phyloP scores from a whole-genome alignment of 2,329 filamentous ascomycete species.

The Talaromyces sp. region DNA sequence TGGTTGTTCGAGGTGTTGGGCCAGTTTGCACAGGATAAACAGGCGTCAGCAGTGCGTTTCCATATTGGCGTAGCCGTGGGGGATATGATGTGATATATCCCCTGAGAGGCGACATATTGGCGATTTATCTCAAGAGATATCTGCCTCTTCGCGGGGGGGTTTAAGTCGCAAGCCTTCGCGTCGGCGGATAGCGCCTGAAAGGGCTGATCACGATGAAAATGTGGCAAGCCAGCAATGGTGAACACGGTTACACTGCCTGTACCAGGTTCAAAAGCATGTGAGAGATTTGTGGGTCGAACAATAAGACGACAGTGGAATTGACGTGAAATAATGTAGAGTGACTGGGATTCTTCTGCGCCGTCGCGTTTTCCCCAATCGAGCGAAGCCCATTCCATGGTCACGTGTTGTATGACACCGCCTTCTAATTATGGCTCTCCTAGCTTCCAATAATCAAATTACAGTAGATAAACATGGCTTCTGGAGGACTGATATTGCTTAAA shows the following conservation, averaged over 20 bases:
- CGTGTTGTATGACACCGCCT: slow-evolving; percentile 20
- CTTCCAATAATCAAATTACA: background rate
- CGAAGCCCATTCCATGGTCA: slow-evolving; percentile 34
- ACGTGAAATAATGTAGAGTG: background rate
- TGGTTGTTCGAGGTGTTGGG: slow-evolving; percentile 80
- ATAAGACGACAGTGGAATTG: background rate
- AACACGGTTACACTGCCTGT: background rate
- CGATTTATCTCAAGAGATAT: slow-evolving; percentile 35
- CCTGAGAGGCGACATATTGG: slow-evolving; percentile 67
- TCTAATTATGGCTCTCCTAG: slow-evolving; percentile 14
- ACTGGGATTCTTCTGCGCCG: slow-evolving; percentile 27
- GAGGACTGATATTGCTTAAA: too few species aligned
- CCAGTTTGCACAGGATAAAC: slow-evolving; percentile 71
- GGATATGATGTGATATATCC: slow-evolving; percentile 91
- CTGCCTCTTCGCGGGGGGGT: slow-evolving; percentile 38
- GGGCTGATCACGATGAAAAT: slow-evolving; percentile 16
- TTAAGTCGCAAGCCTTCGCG: slow-evolving; percentile 25
- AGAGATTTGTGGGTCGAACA: background rate
- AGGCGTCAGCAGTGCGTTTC: slow-evolving; percentile 87
- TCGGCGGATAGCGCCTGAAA: slow-evolving; percentile 22
- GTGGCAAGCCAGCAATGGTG: background rate
- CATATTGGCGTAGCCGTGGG: slow-evolving; percentile 84
- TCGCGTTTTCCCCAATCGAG: slow-evolving; percentile 36
- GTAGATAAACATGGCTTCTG: too few species aligned
- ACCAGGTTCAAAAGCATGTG: background rate